Percentiles rank a stretch among this genome's conserved stretches.
These are phyloP conservation scores for Hansenula anomala DNA, from an alignment of 1,139 yeast genomes.

Conservation along the genomic window DNA sequence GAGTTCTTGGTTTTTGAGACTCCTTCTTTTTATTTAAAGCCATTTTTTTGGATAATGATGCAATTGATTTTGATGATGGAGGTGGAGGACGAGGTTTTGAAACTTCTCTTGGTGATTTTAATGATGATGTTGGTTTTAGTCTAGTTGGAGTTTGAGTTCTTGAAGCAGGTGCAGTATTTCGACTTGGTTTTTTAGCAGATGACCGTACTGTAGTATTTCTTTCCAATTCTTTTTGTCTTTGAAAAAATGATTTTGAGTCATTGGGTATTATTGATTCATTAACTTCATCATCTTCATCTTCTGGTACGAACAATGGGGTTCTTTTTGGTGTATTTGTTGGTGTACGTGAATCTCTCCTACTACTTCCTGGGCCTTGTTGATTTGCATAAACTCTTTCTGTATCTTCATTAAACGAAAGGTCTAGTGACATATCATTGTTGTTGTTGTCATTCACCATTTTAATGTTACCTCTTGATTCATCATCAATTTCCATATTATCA, in stretches of 20 bases:
- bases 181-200: constrained; percentile 3
- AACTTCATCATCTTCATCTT: constrained; percentile 9
- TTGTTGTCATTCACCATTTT: constrained; percentile 5
- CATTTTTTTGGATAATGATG: constrained; percentile 9
- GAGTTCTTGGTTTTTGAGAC: background rate
- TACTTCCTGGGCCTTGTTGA: background rate
- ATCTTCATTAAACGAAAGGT: constrained; percentile 5
- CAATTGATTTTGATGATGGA: constrained; percentile 4
- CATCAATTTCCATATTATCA: constrained; percentile 16
- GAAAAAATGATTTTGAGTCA: constrained; percentile 4
- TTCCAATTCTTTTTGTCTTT: constrained; percentile 16
- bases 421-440: constrained; percentile 1
- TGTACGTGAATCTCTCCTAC: background rate
- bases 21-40: constrained; percentile 5
- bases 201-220: constrained; percentile 19
- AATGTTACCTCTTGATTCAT: constrained; percentile 14
- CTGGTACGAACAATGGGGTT: constrained; percentile 11
- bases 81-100: constrained; percentile 1
- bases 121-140: constrained; percentile 11
- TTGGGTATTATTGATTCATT: background rate
- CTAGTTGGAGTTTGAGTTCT: constrained; percentile 1
- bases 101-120: constrained; percentile 9
- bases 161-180: constrained; percentile 4
- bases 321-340: background rate
- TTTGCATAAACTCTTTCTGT: constrained; percentile 3